These are phyloP conservation scores for Blastocystis sp. DNA, from an alignment of 352 stramenopile genomes.

Conservation along the genomic window DNA sequence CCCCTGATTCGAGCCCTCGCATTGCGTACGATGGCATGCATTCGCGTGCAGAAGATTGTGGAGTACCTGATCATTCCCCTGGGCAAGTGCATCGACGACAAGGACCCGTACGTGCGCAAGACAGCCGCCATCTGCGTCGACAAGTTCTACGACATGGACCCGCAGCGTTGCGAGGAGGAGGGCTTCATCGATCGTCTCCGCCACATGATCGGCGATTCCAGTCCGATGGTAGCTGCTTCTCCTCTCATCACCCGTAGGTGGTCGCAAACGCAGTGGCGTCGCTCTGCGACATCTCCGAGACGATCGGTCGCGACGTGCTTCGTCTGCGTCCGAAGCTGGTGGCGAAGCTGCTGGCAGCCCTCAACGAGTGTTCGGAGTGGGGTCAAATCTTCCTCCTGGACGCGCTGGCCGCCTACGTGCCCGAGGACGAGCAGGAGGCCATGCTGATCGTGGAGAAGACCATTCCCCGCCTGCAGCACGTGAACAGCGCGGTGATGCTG, in stretches of 20 bases:
- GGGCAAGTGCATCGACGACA: slow-evolving; percentile 36
- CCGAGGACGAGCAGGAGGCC: slow-evolving; percentile 82
- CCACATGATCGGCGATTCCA: slow-evolving; percentile 27
- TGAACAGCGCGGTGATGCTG: slow-evolving; percentile 93
- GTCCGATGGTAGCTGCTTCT: too few relatives aligned
- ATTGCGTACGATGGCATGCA: slow-evolving; percentile 96
- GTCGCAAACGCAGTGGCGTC: slow-evolving; percentile 94
- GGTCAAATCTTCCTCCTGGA: slow-evolving; percentile 95
- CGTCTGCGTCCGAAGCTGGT: slow-evolving; percentile 74
- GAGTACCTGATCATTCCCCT: slow-evolving; percentile 83
- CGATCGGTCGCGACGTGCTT: slow-evolving; percentile 80
- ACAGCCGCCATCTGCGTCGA: slow-evolving; percentile 94
- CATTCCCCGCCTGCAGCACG: slow-evolving; percentile 89
- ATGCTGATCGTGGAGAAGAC: slow-evolving; percentile 96
- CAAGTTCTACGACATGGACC: slow-evolving; percentile 98
- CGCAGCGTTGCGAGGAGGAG: slow-evolving; percentile 84
- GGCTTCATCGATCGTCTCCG: slow-evolving; percentile 73
- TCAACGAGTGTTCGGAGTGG: slow-evolving; percentile 99
- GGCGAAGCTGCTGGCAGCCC: slow-evolving; percentile 84
- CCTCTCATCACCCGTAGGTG: too few relatives aligned
- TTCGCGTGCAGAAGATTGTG: slow-evolving; percentile 94
- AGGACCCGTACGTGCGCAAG: slow-evolving; percentile 95
- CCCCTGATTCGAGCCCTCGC: slow-evolving; percentile 85
- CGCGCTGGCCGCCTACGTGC: slow-evolving; percentile 81
- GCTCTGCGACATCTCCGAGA: slow-evolving; percentile 89